phyloP scores from a whole-genome alignment of 331 rosid genomes.

The Telfairia occidentalis region DNA sequence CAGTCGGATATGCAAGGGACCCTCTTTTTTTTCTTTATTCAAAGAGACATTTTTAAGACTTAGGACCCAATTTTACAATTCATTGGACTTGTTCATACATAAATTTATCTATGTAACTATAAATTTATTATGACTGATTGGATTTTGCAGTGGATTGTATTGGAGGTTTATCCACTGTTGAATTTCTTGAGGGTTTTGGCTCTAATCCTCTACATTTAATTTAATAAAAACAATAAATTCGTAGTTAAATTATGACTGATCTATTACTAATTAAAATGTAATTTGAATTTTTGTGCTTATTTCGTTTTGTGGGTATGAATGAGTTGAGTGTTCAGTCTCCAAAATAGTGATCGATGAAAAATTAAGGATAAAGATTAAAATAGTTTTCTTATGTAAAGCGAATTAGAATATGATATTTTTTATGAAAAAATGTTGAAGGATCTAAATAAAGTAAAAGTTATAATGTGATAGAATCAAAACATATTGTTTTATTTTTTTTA shows the following conservation, averaged over 20 bases:
- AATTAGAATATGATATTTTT: neutral
- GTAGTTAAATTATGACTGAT: no score
- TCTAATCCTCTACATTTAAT: no score
- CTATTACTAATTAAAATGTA: no score
- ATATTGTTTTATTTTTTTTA: neutral
- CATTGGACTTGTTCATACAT: neutral
- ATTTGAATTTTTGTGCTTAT: no score
- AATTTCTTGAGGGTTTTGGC: neutral
- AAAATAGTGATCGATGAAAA: neutral
- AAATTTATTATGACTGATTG: neutral
- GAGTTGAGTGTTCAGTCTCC: neutral
- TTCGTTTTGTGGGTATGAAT: no score
- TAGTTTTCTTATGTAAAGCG: neutral
- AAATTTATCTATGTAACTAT: neutral
- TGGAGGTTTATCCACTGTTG: neutral
- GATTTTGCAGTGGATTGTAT: neutral
- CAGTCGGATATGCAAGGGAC: neutral
- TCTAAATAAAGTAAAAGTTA: neutral
- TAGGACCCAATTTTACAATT: neutral
- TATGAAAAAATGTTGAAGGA: neutral
- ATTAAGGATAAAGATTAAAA: neutral
- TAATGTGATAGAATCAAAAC: neutral
- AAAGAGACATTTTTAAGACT: neutral
- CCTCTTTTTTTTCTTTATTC: neutral
- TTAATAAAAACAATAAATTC: no score